A percentile compares a stretch with the other conserved stretches of the same genome.
phyloP scores from a whole-genome alignment of 2,329 filamentous ascomycete species.

The Ilyonectria sp. region DNA sequence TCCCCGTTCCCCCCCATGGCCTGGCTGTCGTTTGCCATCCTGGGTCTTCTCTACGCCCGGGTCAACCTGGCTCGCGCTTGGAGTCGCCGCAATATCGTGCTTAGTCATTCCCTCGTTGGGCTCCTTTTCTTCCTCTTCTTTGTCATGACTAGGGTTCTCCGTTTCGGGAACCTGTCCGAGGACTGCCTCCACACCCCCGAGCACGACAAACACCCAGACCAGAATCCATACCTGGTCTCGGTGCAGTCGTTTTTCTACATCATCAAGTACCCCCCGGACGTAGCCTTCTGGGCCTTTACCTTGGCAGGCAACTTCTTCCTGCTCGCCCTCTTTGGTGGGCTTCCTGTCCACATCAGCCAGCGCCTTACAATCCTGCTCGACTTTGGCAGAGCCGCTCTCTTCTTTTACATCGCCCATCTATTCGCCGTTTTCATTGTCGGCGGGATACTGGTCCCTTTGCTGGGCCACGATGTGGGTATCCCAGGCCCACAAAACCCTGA shows the following conservation, averaged over 20 bases:
- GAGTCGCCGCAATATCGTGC: constrained; percentile 44
- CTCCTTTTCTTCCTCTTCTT: constrained; percentile 56
- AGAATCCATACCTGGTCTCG: constrained; percentile 60
- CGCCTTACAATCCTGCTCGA: constrained; percentile 56
- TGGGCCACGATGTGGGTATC: constrained; percentile 54
- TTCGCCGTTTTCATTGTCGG: constrained; percentile 51
- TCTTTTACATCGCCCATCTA: constrained; percentile 62
- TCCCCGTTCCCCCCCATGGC: constrained; percentile 62
- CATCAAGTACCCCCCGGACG: constrained; percentile 63
- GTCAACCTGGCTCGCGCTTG: constrained; percentile 53
- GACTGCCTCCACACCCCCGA: constrained; percentile 59
- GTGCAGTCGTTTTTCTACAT: constrained; percentile 62
- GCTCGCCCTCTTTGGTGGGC: constrained; percentile 53
- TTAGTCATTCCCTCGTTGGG: constrained; percentile 50
- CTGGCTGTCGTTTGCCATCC: constrained; percentile 62
- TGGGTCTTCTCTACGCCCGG: constrained; percentile 61
- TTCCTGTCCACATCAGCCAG: constrained; percentile 51
- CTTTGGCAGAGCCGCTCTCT: constrained; percentile 62
- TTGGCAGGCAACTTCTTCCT: constrained; percentile 58
- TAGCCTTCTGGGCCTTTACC: constrained; percentile 61
- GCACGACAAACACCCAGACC: constrained; percentile 47
- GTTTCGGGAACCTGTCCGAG: constrained; percentile 61
- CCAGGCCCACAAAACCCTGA: constrained; percentile 46
- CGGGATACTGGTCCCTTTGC: constrained; percentile 43
- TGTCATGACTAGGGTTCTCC: constrained; percentile 57